Evolutionary conservation across 139 green algal species (phyloP), one percentile per base, ranked within the genome.

Genomic region (Chlorella sp.): DNA sequence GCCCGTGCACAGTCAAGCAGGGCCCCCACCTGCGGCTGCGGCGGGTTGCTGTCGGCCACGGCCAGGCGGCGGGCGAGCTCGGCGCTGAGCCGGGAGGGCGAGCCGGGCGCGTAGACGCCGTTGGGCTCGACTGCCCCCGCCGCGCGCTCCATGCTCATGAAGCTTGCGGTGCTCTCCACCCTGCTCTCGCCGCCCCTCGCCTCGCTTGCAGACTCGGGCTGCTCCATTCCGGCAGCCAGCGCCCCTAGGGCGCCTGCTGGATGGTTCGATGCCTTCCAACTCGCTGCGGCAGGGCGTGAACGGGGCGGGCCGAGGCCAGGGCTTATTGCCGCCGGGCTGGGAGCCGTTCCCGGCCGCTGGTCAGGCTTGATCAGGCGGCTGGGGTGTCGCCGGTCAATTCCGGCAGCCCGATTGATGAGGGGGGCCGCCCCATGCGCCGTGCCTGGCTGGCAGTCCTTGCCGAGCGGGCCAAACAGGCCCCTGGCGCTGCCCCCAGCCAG

Each of bases 11-110:
- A 4, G 64, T 28, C 28, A 7, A n/a, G 2, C 32, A n/a, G n/a
- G 17, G 26, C 20, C 1, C 64, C 0, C 79, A 84, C 79, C 44
- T 75, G 64, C 13, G 79, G 65, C 44, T 75, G 64, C 20, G 79
- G 15, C 17, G 64, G 79, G 64, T 76, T 84, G 65, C 64, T 63
- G 70, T 83, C 73, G n/a, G 28, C 32, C 15, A 83, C n/a, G 21
- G n/a, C 32, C 44, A 89, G 69, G 21, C 85, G 68, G 20, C 73
- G 32, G 26, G 85, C 57, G 6, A 89, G 56, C 69, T 89, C 85
- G 11, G 82, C 69, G 13, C 78, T 86, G 23, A 89, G 73, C 63
- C 67, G 80, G 36, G 67, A 82, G n/a, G 85, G 63, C 2, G 83
- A 87, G 3, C 20, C 28, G 3, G 63, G 44, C 15, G 34, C 82